Base-by-base conservation (phyloP, 306 rosid species). In the Sophora flavescens region DNA sequence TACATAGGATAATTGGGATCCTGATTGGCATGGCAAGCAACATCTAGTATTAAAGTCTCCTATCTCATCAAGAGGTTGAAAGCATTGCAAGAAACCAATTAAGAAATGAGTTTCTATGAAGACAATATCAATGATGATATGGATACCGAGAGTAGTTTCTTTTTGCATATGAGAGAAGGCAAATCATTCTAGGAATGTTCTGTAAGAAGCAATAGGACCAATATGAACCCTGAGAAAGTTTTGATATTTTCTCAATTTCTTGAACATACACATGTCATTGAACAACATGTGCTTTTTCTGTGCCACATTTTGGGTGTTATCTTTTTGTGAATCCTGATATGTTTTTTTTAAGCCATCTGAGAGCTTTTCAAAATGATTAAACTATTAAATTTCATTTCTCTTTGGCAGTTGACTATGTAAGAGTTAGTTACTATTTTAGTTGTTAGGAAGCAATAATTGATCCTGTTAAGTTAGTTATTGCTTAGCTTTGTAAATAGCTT, bases 11-110 rank as follows among this genome's bases (percentile, higher is more conserved):
- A 70, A 87, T 78, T 95, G 98, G 98, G 92, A 95, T 89, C 97
- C 98, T 61, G 98, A 95, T 88, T n/a, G n/a, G n/a, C n/a, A n/a
- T 95, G 98, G 98, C 96, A 95, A 71, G 90, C 97, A 64, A 95
- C 98, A 17, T 90, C 97, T 52, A 95, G 98, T 89, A 95, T 92
- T 85, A 95, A 95, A 84, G 97, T 92, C 42, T 52, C 92, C 44
- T 95, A 92, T 85, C 88, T 95, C 5, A 62, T 90, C 51, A 83
- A 80, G 84, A 89, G 85, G 76, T 80, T 95, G 86, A 90, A 88
- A 78, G 87, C 91, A 74, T 80, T 92, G 84, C 90, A 76, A 70
- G 95, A 85, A 84, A 83, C 76, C 65, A 88, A 84, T 78, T 78
- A 75, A 39, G 82, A 78, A 73, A 64, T 58, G 81, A 54, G 68